A percentile compares a stretch with the other conserved stretches of the same genome.
phyloP scores from a whole-genome alignment of 192 early-diverging fungal genomes.

The Podila epigama region DNA sequence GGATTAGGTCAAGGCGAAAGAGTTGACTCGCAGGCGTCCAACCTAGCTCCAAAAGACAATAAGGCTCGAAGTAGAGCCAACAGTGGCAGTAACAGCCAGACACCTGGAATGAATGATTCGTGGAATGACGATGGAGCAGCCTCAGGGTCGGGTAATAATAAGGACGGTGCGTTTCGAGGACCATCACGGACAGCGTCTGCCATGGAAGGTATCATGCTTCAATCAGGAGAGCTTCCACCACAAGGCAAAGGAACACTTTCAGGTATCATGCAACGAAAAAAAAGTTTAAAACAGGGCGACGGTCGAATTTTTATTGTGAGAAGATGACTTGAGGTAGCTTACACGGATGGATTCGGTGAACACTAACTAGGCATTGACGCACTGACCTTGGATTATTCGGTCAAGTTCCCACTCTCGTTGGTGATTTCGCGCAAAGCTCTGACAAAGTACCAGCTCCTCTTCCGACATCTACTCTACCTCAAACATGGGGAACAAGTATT shows the following conservation, averaged over 20 bases:
- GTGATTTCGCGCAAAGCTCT: constrained; percentile 85
- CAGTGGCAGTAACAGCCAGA: constrained; percentile 3
- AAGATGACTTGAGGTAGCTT: no score
- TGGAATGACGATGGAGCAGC: constrained; percentile 32
- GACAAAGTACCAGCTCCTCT: constrained; percentile 91
- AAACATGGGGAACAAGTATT: constrained; percentile 90
- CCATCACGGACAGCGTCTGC: not conserved
- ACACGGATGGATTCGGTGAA: no score
- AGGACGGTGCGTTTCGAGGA: not conserved
- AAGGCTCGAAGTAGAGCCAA: constrained; percentile 19
- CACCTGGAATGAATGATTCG: constrained; percentile 11
- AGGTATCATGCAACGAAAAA: constrained; percentile 5
- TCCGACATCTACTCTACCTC: constrained; percentile 87
- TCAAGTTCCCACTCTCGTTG: constrained; percentile 89
- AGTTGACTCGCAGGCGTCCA: constrained; percentile 15
- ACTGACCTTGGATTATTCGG: constrained; percentile 82
- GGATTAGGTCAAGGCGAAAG: constrained; percentile 57
- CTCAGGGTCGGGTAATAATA: not conserved
- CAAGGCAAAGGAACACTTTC: constrained; percentile 23
- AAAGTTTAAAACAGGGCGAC: no score
- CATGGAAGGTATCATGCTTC: constrained; percentile 24
- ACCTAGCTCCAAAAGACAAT: not conserved
- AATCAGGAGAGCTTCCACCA: constrained; percentile 9
- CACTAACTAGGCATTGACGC: constrained; percentile 74
- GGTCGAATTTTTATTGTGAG: no score